Evolutionary conservation across 1,284 basidiomycete genomes (phyloP).

Genomic region (Ceratobasidium sp.): DNA sequence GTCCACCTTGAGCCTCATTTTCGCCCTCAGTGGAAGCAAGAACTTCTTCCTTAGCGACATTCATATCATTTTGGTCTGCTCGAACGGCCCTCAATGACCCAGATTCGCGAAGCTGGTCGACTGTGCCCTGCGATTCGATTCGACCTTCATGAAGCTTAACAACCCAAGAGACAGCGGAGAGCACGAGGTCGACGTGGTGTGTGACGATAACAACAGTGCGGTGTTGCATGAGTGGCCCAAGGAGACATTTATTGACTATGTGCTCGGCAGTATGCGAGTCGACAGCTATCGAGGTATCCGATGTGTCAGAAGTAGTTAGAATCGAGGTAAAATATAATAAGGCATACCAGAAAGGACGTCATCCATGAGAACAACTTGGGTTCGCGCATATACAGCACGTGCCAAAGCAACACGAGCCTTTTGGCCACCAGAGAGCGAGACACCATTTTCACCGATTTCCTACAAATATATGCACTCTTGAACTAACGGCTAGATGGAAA

Average conservation of each 20-base stretch:
- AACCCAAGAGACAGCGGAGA: constrained; percentile 66
- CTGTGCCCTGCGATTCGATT: constrained; percentile 30
- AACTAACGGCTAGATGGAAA: no score
- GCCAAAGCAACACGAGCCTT: constrained; percentile 45
- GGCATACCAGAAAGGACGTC: constrained; percentile 16
- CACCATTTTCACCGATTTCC: constrained; percentile 41
- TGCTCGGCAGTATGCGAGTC: constrained; percentile 79
- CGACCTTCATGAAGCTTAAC: constrained; percentile 31
- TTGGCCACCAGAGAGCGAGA: constrained; percentile 22
- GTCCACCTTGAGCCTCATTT: no score
- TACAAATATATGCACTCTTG: no score
- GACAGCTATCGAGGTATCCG: background rate
- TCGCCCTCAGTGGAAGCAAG: no score
- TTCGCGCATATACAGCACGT: constrained; percentile 45
- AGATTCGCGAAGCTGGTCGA: constrained; percentile 12
- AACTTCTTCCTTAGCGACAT: no score
- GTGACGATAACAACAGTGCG: constrained; percentile 81
- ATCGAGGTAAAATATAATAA: no score
- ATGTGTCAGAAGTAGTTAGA: background rate
- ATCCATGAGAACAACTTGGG: constrained; percentile 51
- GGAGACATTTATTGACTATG: constrained; percentile 70
- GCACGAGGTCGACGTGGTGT: constrained; percentile 77
- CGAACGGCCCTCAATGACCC: background rate
- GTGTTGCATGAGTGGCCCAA: constrained; percentile 69
- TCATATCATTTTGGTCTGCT: background rate